These are phyloP conservation scores for Leishmania lainsoni DNA, from an alignment of 208 protist genomes.

Conservation along the genomic window DNA sequence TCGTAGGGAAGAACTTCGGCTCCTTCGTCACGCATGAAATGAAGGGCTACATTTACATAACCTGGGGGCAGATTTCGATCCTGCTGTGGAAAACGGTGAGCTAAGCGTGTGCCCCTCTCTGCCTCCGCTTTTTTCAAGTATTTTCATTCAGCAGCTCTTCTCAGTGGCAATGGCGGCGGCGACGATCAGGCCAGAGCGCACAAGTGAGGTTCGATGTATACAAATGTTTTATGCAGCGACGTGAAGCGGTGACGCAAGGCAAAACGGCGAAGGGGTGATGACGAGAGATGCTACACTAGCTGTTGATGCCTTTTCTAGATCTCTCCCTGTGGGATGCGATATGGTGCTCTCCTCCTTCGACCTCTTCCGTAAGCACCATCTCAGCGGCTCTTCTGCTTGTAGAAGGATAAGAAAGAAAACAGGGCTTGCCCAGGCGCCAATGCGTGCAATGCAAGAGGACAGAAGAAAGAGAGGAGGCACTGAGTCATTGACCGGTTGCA, in stretches of 20 bases:
- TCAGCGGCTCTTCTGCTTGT: not conserved
- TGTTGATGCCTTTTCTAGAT: not conserved
- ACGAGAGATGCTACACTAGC: not conserved
- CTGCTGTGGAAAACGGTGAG: constrained; percentile 96
- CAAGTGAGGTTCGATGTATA: not conserved
- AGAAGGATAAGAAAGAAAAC: not conserved
- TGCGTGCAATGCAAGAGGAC: too few species aligned
- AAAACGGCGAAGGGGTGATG: not conserved
- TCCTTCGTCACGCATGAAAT: constrained; percentile 99
- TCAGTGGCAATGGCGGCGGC: not conserved
- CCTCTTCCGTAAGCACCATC: not conserved
- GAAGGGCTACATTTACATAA: constrained; percentile 99
- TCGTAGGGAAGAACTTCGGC: constrained; percentile 99
- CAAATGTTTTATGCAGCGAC: not conserved
- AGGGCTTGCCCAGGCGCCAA: not conserved
- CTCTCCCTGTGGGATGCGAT: not conserved
- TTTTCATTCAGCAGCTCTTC: not conserved
- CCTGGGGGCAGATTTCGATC: constrained; percentile 98
- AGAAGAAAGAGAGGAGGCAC: not conserved
- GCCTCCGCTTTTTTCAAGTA: not conserved
- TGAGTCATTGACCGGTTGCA: not conserved
- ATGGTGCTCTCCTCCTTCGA: not conserved
- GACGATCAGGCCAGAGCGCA: not conserved
- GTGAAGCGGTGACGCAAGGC: not conserved
- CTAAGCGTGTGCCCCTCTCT: constrained; percentile 20